Base-by-base conservation (phyloP, 352 stramenopile genomes). In the Phytophthora syringae region DNA sequence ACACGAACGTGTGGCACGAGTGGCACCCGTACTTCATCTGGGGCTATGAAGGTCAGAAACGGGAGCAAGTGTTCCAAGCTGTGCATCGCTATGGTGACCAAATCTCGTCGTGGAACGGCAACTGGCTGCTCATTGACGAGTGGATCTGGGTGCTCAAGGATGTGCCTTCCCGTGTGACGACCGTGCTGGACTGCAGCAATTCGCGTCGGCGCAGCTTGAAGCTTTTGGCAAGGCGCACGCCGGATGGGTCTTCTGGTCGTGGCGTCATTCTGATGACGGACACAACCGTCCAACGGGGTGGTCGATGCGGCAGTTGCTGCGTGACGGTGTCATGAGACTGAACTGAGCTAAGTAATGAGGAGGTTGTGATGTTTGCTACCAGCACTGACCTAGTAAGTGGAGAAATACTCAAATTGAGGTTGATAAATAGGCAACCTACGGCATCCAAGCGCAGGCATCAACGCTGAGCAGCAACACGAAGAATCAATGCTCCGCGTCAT, bases 181-280 rank as follows among this genome's bases (percentile, higher is more conserved):
- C 59, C 74, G 70, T 36, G 9, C 65, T 16, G 53, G 72, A 30
- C 55, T 92, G 47, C 62, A 79, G 51, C 65, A 74, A 20, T 89
- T 93, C 22, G 88, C 80, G 1, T 60, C 75, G 18, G 79, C 81
- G 0, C 84, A 92, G 60, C 70, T 93, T 5, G 53, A 82, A 21
- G 77, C 77, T 0, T 90, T 93, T 39, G 64, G 62, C 25, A 62
- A 79, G 6, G 86, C 86, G 16, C 82, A 93, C 49, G 77, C 80
- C 3, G 87, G 87, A n/a, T 96, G 85, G 86, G 85, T 88, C 24
- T 96, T 96, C 73, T 96, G 88, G 88, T 90, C 74, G 32, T 96
- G 88, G 88, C 79, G 80, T 27, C 86, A 94, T 45, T 81, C 80
- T 3, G 87, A 94, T 58, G 85, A 94, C 52, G 62, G 67, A 50